phyloP scores from a whole-genome alignment of 371 early-diverging fungal genomes.

The Basidiobolus heterosporus region DNA sequence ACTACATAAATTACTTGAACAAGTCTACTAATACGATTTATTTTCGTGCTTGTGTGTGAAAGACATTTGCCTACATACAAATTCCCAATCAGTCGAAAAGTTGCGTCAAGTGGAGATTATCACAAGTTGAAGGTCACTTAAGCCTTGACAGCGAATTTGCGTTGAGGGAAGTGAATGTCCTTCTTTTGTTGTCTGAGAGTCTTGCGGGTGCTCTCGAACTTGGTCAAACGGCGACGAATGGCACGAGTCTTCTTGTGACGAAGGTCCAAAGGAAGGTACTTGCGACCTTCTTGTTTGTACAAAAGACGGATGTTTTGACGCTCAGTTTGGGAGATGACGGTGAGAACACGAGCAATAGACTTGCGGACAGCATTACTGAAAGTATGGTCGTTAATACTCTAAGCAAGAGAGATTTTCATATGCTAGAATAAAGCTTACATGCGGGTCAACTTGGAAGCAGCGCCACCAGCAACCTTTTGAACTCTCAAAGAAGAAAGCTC shows the following conservation, averaged over 20 bases:
- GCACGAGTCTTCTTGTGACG: conserved; percentile 93
- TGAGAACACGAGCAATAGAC: conserved; percentile 79
- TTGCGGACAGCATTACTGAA: conserved; percentile 63
- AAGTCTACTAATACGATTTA: too few relatives aligned
- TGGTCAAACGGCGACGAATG: conserved; percentile 81
- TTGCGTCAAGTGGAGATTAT: too few relatives aligned
- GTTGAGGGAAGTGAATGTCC: conserved; percentile 63
- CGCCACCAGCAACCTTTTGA: conserved; percentile 71
- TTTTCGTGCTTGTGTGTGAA: too few relatives aligned
- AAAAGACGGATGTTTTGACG: conserved; percentile 62
- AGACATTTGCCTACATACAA: too few relatives aligned
- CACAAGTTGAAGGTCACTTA: conserved; percentile 16
- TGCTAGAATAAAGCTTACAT: conserved; percentile 31
- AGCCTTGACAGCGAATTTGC: conserved; percentile 74
- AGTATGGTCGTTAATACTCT: neutral
- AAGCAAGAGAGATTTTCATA: neutral
- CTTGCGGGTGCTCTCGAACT: conserved; percentile 26
- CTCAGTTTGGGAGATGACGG: conserved; percentile 80
- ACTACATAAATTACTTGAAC: too few relatives aligned
- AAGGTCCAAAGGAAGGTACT: conserved; percentile 81
- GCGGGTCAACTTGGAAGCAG: conserved; percentile 58
- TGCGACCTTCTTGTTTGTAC: conserved; percentile 62
- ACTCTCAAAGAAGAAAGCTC: conserved; percentile 80
- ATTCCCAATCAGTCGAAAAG: too few relatives aligned
- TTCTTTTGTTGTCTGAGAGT: conserved; percentile 38